A percentile compares a stretch with the other conserved stretches of the same genome.
Evolutionary conservation across 768 basidiomycete species (phyloP).

Genomic region (Tephrocybe rancida): DNA sequence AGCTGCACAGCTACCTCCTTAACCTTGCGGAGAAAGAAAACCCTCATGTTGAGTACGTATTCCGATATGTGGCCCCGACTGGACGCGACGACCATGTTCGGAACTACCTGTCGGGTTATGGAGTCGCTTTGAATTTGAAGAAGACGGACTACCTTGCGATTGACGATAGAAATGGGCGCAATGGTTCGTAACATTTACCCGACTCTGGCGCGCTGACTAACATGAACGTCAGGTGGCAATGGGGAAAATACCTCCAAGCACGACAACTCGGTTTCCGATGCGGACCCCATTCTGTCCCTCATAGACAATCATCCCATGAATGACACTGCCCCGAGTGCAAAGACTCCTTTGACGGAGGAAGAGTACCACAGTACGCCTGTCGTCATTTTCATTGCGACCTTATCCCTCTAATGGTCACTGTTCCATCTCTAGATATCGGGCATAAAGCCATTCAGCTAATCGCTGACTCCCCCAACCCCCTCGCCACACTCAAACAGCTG

Average conservation of each 20-base stretch:
- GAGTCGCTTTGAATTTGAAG: slow-evolving; percentile 91
- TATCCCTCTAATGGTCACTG: background rate
- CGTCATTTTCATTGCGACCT: background rate
- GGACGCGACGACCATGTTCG: slow-evolving; percentile 23
- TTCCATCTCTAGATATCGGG: slow-evolving; percentile 63
- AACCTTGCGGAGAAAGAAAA: slow-evolving; percentile 44
- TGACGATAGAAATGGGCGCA: slow-evolving; percentile 70
- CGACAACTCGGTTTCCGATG: slow-evolving; percentile 27
- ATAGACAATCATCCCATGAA: slow-evolving; percentile 44
- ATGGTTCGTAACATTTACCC: slow-evolving; percentile 11
- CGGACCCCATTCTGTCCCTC: slow-evolving; percentile 39
- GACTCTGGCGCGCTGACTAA: background rate
- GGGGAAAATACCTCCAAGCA: slow-evolving; percentile 12
- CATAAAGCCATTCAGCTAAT: slow-evolving; percentile 78
- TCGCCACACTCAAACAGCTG: slow-evolving; percentile 64
- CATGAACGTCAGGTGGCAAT: slow-evolving; percentile 7
- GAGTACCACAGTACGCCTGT: slow-evolving; percentile 52
- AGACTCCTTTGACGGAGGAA: slow-evolving; percentile 46
- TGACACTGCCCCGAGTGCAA: slow-evolving; percentile 35
- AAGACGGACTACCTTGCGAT: slow-evolving; percentile 96
- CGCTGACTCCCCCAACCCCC: slow-evolving; percentile 52
- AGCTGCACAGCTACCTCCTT: slow-evolving; percentile 68
- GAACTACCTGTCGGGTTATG: slow-evolving; percentile 81
- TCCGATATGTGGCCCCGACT: slow-evolving; percentile 64
- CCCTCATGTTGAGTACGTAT: slow-evolving; percentile 68